These are phyloP conservation scores for Populus ilicifolia DNA, from an alignment of 345 rosid genomes.

Conservation along the genomic window DNA sequence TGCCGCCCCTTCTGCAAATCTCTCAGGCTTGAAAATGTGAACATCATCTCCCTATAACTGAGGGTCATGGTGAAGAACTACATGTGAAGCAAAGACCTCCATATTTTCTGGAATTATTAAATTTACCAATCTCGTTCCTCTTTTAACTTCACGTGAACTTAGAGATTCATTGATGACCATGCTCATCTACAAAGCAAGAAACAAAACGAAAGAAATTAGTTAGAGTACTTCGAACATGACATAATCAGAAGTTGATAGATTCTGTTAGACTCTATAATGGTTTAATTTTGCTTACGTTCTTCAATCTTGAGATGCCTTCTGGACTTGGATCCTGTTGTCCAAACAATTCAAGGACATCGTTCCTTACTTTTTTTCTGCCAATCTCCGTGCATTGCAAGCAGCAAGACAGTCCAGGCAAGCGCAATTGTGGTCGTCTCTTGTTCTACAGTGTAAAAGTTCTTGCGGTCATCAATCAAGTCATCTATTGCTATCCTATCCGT, in stretches of 20 bases:
- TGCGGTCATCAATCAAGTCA: constrained; percentile 39
- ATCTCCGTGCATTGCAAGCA: constrained; percentile 31
- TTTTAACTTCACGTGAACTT: constrained; percentile 15
- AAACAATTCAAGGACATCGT: constrained; percentile 30
- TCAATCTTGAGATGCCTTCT: constrained; percentile 31
- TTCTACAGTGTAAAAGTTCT: constrained; percentile 33
- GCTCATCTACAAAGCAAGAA: constrained; percentile 19
- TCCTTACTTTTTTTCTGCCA: constrained; percentile 43
- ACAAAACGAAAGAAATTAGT: too few relatives aligned
- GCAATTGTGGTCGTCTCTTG: constrained; percentile 23
- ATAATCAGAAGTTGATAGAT: not conserved
- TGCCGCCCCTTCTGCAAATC: constrained; percentile 41
- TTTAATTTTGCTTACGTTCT: constrained; percentile 21
- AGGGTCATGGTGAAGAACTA: constrained; percentile 34
- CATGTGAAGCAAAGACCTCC: constrained; percentile 1
- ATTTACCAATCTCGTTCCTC: constrained; percentile 28
- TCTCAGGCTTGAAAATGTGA: constrained; percentile 40
- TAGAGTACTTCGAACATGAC: too few relatives aligned
- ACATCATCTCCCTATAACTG: constrained; percentile 42
- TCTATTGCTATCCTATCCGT: constrained; percentile 21
- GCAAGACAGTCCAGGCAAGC: constrained; percentile 23
- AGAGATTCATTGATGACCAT: constrained; percentile 40
- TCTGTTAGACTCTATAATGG: not conserved
- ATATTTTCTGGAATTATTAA: constrained; percentile 24
- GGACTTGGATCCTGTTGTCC: constrained; percentile 28